Evolutionary conservation across 2,329 filamentous ascomycete species (phyloP), one percentile per base, ranked within the genome.

Genomic region (Endothia cerciana): DNA sequence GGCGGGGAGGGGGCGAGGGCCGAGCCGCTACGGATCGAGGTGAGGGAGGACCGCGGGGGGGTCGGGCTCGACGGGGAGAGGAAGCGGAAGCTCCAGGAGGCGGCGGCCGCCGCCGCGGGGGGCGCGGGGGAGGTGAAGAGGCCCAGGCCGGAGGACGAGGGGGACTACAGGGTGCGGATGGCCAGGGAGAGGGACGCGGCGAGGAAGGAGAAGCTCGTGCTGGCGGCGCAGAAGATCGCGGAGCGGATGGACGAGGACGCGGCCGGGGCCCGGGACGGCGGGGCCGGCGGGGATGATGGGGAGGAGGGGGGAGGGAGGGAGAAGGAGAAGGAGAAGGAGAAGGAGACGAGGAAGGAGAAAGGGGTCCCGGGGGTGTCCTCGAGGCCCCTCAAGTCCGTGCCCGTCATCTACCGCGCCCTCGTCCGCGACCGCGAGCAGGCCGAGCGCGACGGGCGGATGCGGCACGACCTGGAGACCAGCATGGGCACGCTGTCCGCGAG

Each of bases 41-140:
- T 96, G 73, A 96, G 95, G 76, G 91, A 93, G 62, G 91, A 91
- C 72, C 85, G 91, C 2, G 89, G 88, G 19, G 95, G 94, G 1
- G 93, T 98, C 70, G 94, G 95, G 0, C 79, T 94, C 72, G 92
- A 95, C 69, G 88, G 85, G 4, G 93, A 95, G 76, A 89, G 89
- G 79, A 97, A 97, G 81, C 84, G 92, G 70, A 94, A 91, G 74
- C 74, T 88, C 28, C 79, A 85, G 53, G 90, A 93, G 76, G 85
- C 87, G 63, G 85, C 84, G 4, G 86, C 85, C 69, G 80, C 73
- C 58, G 74, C 69, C 4, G 69, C 70, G 64, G 43, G 43, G 17
- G 25, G 0, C 3, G 40, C 2, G n/a, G 82, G 82, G 11, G 83
- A 85, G 70, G 78, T 74, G 66, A 93, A 93, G 77, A 84, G 81